phyloP scores from a whole-genome alignment of 257 asterid species.

The Osmanthus fragrans region DNA sequence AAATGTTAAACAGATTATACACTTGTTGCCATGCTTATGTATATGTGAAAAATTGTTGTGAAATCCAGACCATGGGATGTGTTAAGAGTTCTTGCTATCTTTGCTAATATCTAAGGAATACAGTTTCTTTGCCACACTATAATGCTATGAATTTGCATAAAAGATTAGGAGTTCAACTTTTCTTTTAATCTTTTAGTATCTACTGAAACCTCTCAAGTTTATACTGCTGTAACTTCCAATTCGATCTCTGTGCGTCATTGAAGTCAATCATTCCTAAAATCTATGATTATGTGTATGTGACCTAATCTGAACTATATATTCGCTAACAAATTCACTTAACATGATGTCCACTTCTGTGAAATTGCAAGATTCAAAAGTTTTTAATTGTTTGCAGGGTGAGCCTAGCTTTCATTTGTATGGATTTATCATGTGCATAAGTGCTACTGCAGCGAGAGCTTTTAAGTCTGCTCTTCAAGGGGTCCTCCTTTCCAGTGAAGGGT shows the following conservation, averaged over 20 bases:
- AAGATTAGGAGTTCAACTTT: background rate
- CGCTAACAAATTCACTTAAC: background rate
- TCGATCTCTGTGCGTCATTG: background rate
- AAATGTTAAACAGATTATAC: background rate
- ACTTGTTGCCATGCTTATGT: background rate
- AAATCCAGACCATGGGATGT: background rate
- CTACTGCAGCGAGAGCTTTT: conserved; percentile 98
- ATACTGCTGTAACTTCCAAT: background rate
- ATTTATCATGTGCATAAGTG: conserved; percentile 85
- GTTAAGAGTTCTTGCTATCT: background rate
- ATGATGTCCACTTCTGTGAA: conserved; percentile 12
- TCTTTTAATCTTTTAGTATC: background rate
- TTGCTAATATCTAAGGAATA: background rate
- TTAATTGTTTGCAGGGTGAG: conserved; percentile 68
- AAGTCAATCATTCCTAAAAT: background rate
- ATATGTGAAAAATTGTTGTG: background rate
- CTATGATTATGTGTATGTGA: background rate
- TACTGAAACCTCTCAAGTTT: background rate
- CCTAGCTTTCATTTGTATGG: conserved; percentile 92
- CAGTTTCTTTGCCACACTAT: background rate
- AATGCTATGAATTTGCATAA: background rate
- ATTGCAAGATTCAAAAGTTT: conserved; percentile 6
- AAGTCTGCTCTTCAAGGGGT: conserved; percentile 96
- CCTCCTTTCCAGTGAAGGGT: conserved; percentile 95
- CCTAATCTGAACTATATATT: background rate